phyloP scores from a whole-genome alignment of 352 stramenopile species.

The Aphanomyces stellatus region DNA sequence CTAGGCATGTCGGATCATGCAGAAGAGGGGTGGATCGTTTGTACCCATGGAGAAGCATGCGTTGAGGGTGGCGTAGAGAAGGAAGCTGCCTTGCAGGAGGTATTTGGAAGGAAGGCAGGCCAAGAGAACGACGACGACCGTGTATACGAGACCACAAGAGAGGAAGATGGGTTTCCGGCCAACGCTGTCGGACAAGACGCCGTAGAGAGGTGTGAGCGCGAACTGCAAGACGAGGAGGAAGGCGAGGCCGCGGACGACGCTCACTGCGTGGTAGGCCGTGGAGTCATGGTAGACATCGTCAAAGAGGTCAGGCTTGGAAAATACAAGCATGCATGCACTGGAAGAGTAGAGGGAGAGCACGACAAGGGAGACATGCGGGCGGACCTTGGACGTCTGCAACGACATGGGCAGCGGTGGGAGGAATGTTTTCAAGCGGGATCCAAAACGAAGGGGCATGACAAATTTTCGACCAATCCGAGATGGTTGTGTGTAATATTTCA shows the following conservation, averaged over 20 bases:
- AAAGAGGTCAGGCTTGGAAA: background rate
- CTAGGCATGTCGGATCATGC: background rate
- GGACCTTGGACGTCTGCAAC: background rate
- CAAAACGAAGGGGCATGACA: too few relatives aligned
- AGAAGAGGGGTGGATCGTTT: background rate
- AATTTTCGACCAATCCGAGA: background rate
- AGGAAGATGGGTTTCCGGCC: background rate
- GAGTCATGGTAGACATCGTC: constrained; percentile 1
- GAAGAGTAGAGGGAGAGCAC: background rate
- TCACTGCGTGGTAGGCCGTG: background rate
- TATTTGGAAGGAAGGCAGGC: background rate
- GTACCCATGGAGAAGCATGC: background rate
- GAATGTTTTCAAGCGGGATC: too few relatives aligned
- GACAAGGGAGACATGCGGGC: too few relatives aligned
- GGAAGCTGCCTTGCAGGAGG: background rate
- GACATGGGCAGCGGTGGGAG: too few relatives aligned
- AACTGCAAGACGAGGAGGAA: background rate
- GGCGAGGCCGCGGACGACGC: background rate
- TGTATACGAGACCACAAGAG: background rate
- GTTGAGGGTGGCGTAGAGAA: background rate
- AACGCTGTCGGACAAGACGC: background rate
- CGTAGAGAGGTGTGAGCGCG: background rate
- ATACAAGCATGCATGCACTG: background rate
- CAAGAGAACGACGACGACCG: background rate
- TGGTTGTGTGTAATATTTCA: background rate